These are phyloP conservation scores for Vaucheria bursata DNA, from an alignment of 352 stramenopile genomes.

Conservation along the genomic window DNA sequence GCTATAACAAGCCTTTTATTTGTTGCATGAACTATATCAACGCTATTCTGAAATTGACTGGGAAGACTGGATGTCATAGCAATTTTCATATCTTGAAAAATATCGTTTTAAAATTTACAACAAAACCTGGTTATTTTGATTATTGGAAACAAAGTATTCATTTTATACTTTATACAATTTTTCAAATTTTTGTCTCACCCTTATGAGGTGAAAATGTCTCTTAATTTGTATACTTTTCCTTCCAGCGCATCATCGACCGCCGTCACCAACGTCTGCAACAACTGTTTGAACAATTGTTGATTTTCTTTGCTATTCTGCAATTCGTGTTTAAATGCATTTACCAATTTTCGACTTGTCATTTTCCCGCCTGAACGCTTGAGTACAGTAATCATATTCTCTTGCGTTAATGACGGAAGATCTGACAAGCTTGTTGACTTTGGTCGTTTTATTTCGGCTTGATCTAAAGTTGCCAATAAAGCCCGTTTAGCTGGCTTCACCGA, in stretches of 20 bases:
- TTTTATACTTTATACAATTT: too few species aligned
- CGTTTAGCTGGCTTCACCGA: neutral
- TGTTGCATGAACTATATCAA: too few species aligned
- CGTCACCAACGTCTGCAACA: neutral
- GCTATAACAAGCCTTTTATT: too few species aligned
- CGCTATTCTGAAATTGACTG: too few species aligned
- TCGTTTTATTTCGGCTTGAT: neutral
- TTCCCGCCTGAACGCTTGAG: neutral
- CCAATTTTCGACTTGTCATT: neutral
- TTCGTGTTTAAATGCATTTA: neutral
- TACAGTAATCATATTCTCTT: conserved; percentile 8
- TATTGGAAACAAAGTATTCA: too few species aligned
- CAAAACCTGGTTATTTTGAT: too few species aligned
- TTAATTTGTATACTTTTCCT: conserved; percentile 5
- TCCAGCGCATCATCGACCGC: neutral
- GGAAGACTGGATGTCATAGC: too few species aligned
- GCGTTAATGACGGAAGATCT: neutral
- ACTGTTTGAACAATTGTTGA: neutral
- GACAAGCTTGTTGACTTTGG: neutral
- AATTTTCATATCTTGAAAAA: too few species aligned
- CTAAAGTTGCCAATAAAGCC: neutral
- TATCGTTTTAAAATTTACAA: too few species aligned
- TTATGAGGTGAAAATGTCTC: conserved; percentile 1
- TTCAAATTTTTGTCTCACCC: neutral
- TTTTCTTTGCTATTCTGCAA: neutral